Evolutionary conservation across 2,329 filamentous ascomycete genomes (phyloP), one percentile per base, ranked within the genome.

Genomic region (Bertia moriformis): DNA sequence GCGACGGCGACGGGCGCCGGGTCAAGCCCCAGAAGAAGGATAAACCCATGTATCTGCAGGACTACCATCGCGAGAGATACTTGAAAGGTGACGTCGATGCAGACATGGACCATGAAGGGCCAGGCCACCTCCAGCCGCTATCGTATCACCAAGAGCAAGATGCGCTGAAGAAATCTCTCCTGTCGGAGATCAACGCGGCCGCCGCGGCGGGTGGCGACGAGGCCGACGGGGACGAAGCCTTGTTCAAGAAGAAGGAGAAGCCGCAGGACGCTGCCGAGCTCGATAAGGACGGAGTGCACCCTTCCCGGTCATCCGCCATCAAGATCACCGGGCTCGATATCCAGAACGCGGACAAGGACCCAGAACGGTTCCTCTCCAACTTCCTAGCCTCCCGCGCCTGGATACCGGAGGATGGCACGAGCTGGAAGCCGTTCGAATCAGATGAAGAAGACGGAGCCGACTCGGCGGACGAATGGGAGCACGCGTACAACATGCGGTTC

Each of bases 401-500:
- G 91, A 72, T 89, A 4, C 75, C 83, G 0, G 71, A 72, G 7
- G 74, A 73, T 39, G 68, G 66, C 32, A 67, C 73, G 17, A 71
- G 71, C 32, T 87, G 84, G 59, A 69, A 88, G 49, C 83, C 88
- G 1, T 83, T 98, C 41, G 86, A 95, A 53, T 94, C 87, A 0
- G 91, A 98, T 48, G 87, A 95, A 39, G 85, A 69, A 2, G 67
- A 70, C 37, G 65, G 84, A 33, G 75, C 83, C 19, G 69, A 73
- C 19, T 70, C 74, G 36, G 88, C 88, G 18, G 89, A 96, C 35
- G 76, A 81, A 43, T 93, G 89, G 51, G 91, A 98, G 61, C 72
- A 83, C 46, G 88, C 88, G 3, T 98, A 94, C 63, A 98, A 98
- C 61, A 63, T 95, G 60, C 82, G 91, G 22, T 98, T 98, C 52